These are phyloP conservation scores for Medicago truncatula DNA, from an alignment of 306 rosid species.

Conservation along the genomic window MtrunA17r5.0-ANR NC_053045.1:38646501-38647000, in stretches of 20 bases:
- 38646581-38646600: too few species aligned
- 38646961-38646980: background rate
- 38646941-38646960: background rate
- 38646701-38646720: background rate
- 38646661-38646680: slow-evolving; percentile 2
- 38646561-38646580: too few species aligned
- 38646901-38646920: background rate
- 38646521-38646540: too few species aligned
- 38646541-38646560: too few species aligned
- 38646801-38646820: too few species aligned
- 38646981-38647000: background rate
- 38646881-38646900: background rate
- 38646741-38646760: too few species aligned
- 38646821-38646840: background rate
- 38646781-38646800: too few species aligned
- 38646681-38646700: background rate
- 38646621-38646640: slow-evolving; percentile 8
- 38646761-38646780: too few species aligned
- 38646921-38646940: slow-evolving; percentile 2
- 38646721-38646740: too few species aligned
- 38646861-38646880: background rate
- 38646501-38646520: too few species aligned
- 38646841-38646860: background rate
- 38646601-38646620: background rate
- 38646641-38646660: slow-evolving; percentile 31